Percentiles rank a stretch among this genome's conserved stretches.
phyloP scores from a whole-genome alignment of 768 basidiomycete genomes.

The Mycena sanguinolenta region DNA sequence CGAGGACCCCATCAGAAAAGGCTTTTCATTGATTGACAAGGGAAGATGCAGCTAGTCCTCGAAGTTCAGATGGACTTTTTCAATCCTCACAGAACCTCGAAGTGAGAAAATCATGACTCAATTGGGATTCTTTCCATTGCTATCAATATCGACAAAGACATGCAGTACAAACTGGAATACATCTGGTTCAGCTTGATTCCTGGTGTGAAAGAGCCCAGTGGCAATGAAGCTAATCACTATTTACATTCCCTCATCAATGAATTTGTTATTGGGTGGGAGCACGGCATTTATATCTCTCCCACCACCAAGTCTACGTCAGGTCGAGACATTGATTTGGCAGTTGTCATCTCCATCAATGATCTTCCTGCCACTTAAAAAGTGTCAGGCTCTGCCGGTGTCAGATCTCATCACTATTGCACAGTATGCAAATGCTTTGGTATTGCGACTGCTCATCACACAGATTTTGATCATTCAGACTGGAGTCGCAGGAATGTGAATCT shows the following conservation, averaged over 20 bases:
- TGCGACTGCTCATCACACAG: conserved; percentile 18
- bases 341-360: conserved; percentile 43
- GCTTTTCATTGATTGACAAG: conserved; percentile 37
- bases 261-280: conserved; percentile 35
- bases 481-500: conserved; percentile 10
- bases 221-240: no score
- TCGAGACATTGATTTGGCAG: conserved; percentile 21
- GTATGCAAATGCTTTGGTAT: conserved; percentile 43
- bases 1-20: conserved; percentile 34
- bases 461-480: conserved; percentile 38
- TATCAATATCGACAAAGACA: conserved; percentile 48
- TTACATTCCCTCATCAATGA: conserved; percentile 45
- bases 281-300: conserved; percentile 38
- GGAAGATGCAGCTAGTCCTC: conserved; percentile 38
- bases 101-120: conserved; percentile 43
- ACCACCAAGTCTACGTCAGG: conserved; percentile 29
- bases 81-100: conserved; percentile 45
- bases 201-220: conserved; percentile 44
- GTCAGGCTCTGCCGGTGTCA: conserved; percentile 39
- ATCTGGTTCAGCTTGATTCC: conserved; percentile 50
- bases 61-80: conserved; percentile 51
- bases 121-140: conserved; percentile 48
- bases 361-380: conserved; percentile 48
- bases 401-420: conserved; percentile 46
- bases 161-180: conserved; percentile 44